A percentile compares a stretch with the other conserved stretches of the same genome.
These are phyloP conservation scores for Akanthomyces muscarius DNA, from an alignment of 2,329 filamentous ascomycete species.

Conservation along the genomic window DNA sequence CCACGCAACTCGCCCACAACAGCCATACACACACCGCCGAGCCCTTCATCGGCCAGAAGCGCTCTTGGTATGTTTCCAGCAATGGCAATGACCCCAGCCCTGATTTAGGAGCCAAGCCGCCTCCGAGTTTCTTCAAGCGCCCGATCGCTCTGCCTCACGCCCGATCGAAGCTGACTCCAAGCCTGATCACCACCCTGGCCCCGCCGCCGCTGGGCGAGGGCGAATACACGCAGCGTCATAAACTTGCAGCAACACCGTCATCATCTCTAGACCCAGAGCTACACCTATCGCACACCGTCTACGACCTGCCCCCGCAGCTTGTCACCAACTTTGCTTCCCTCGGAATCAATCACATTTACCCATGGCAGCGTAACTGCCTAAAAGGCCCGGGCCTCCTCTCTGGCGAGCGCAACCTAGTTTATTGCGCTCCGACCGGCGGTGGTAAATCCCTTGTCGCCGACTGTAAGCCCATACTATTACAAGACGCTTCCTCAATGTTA, in stretches of 20 bases:
- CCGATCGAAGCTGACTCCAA: slow-evolving; percentile 35
- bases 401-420: slow-evolving; percentile 68
- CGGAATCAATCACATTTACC: slow-evolving; percentile 71
- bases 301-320: slow-evolving; percentile 57
- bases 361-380: slow-evolving; percentile 75
- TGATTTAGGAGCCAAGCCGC: slow-evolving; percentile 13
- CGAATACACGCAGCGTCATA: slow-evolving; percentile 55
- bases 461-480: slow-evolving; percentile 29
- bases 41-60: slow-evolving; percentile 41
- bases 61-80: slow-evolving; percentile 30
- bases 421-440: slow-evolving; percentile 73
- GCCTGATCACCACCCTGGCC: slow-evolving; percentile 40
- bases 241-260: slow-evolving; percentile 51
- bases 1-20: slow-evolving; percentile 43
- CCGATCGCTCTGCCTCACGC: slow-evolving; percentile 30
- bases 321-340: slow-evolving; percentile 61
- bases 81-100: slow-evolving; percentile 18
- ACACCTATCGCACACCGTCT: slow-evolving; percentile 58
- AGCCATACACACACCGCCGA: slow-evolving; percentile 34
- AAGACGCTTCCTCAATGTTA: slow-evolving; percentile 19
- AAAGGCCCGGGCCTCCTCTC: slow-evolving; percentile 61
- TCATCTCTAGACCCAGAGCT: slow-evolving; percentile 51
- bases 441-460: slow-evolving; percentile 73
- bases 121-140: slow-evolving; percentile 31
- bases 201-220: slow-evolving; percentile 30